phyloP scores from a whole-genome alignment of 352 stramenopile genomes.

The Pythium phragmiticola region DNA sequence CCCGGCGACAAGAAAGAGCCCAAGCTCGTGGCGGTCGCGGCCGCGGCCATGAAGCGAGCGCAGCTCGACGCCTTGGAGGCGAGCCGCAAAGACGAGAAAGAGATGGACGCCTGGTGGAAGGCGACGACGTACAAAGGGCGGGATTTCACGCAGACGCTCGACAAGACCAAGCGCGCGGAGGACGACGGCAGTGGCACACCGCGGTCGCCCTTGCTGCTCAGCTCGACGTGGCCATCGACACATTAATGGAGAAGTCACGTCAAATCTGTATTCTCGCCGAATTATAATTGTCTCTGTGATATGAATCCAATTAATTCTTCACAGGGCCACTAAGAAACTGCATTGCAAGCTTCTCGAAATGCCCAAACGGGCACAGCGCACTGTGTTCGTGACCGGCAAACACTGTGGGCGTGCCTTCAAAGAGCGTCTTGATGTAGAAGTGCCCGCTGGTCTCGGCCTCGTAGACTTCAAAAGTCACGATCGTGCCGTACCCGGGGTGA shows the following conservation, averaged over 20 bases:
- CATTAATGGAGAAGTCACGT: background rate
- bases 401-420: slow-evolving; percentile 50
- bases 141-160: slow-evolving; percentile 50
- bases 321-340: slow-evolving; percentile 39
- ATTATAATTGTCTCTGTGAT: background rate
- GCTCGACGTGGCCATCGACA: slow-evolving; percentile 25
- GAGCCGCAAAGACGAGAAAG: slow-evolving; percentile 4
- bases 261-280: background rate
- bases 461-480: slow-evolving; percentile 74
- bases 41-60: slow-evolving; percentile 27
- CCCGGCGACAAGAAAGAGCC: slow-evolving; percentile 28
- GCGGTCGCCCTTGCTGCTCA: slow-evolving; percentile 25
- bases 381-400: slow-evolving; percentile 60
- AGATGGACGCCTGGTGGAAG: slow-evolving; percentile 66
- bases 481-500: slow-evolving; percentile 67
- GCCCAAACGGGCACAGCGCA: slow-evolving; percentile 53
- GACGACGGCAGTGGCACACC: slow-evolving; percentile 20
- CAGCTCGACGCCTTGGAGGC: slow-evolving; percentile 22
- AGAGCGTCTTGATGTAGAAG: slow-evolving; percentile 63
- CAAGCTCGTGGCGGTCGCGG: slow-evolving; percentile 30
- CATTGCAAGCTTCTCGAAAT: slow-evolving; percentile 55
- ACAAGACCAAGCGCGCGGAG: slow-evolving; percentile 23
- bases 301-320: background rate
- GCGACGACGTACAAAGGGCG: slow-evolving; percentile 69
- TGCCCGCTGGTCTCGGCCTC: slow-evolving; percentile 35